Percentiles rank a stretch among this genome's conserved stretches.
These are phyloP conservation scores for Tetraselmis chui DNA, from an alignment of 139 green algal genomes.

Conservation along the genomic window DNA sequence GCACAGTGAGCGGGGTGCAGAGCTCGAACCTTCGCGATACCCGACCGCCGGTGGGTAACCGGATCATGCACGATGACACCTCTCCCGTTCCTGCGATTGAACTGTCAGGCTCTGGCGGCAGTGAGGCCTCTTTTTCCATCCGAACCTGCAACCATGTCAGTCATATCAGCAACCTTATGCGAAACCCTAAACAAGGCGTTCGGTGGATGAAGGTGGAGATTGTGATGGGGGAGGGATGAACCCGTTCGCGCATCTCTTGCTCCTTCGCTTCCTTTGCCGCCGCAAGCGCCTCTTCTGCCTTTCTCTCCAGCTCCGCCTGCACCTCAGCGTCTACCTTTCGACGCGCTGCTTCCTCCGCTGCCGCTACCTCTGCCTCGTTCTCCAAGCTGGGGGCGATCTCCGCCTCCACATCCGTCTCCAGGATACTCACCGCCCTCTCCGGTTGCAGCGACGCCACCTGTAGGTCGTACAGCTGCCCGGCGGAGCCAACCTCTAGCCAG, in stretches of 20 bases:
- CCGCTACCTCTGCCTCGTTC: slow-evolving; percentile 34
- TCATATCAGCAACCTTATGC: too few relatives aligned
- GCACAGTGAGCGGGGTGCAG: background rate
- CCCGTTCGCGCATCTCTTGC: background rate
- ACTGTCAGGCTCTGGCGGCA: background rate
- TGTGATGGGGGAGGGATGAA: background rate
- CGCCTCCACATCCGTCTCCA: slow-evolving; percentile 74
- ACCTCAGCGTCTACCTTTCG: background rate
- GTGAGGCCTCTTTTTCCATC: background rate
- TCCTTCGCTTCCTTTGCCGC: background rate
- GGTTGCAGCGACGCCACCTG: slow-evolving; percentile 60
- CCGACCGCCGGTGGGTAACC: background rate
- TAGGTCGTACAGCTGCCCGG: slow-evolving; percentile 17
- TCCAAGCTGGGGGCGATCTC: slow-evolving; percentile 70
- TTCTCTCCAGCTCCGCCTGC: background rate
- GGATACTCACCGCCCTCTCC: slow-evolving; percentile 33
- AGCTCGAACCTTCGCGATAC: background rate
- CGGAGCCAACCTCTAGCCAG: slow-evolving; percentile 44
- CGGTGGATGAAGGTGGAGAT: background rate
- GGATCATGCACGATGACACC: background rate
- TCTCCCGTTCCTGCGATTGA: too few relatives aligned
- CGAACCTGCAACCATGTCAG: background rate
- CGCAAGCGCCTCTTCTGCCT: background rate
- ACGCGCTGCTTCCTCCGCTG: background rate
- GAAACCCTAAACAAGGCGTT: too few relatives aligned